These are phyloP conservation scores for Urochloa ruziziensis DNA, from an alignment of 176 grass and related monocot genomes.

Conservation along the genomic window DNA sequence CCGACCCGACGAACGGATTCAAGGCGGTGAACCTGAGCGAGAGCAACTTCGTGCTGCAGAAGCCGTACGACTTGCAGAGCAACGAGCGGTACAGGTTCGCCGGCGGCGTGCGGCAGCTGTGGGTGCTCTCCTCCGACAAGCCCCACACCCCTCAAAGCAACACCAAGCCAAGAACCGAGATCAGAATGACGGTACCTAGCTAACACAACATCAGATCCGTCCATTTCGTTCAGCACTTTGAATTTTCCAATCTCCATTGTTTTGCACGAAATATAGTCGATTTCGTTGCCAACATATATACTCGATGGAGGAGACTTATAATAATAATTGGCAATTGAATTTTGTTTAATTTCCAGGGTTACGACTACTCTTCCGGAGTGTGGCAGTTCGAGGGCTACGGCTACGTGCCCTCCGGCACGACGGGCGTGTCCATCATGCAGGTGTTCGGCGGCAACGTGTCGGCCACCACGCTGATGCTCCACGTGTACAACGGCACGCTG, in stretches of 20 bases:
- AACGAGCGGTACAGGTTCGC: constrained; percentile 1
- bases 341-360: neutral
- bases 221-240: too few species aligned
- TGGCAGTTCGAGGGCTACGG: constrained; percentile 58
- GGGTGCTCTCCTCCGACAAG: constrained; percentile 46
- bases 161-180: constrained; percentile 49
- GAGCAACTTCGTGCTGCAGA: constrained; percentile 29
- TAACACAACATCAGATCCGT: too few species aligned
- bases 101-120: constrained; percentile 27
- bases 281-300: neutral
- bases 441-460: neutral
- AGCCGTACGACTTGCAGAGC: constrained; percentile 21
- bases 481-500: constrained; percentile 21
- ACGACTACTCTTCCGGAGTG: constrained; percentile 25
- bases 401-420: constrained; percentile 33
- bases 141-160: neutral
- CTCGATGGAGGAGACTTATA: neutral
- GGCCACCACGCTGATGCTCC: constrained; percentile 43
- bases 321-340: neutral
- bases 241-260: too few species aligned
- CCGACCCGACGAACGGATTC: constrained; percentile 42
- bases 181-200: constrained; percentile 32
- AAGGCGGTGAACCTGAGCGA: constrained; percentile 31
- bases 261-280: too few species aligned
- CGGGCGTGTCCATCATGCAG: constrained; percentile 52